Conservation (phyloP, 2,329 filamentous ascomycete species). For the Alternaria panax region DNA sequence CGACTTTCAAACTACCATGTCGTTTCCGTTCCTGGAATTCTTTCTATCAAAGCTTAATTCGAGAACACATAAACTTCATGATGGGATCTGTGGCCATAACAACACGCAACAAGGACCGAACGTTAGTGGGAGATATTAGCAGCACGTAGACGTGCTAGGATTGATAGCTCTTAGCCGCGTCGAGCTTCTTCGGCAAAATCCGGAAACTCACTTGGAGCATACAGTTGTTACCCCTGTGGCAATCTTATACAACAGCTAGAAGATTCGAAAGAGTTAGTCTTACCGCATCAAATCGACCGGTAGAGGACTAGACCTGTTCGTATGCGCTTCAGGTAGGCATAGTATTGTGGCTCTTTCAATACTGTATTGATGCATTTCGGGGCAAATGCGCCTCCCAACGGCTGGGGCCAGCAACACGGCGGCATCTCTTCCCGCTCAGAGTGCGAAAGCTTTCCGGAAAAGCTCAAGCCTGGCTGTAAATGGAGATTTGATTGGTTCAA, state of each 20-base stretch:
- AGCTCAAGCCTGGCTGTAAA: slow-evolving; percentile 47
- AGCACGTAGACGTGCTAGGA: background rate
- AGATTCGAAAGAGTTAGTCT: too few relatives aligned
- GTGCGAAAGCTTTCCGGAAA: slow-evolving; percentile 45
- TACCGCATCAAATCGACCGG: too few relatives aligned
- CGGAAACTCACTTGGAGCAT: too few relatives aligned
- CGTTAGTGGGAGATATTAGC: background rate
- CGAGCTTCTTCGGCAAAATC: background rate
- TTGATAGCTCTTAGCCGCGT: background rate
- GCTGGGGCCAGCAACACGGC: slow-evolving; percentile 48
- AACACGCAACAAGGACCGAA: background rate
- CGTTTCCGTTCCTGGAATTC: background rate
- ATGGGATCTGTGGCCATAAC: background rate
- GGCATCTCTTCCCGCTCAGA: slow-evolving; percentile 42
- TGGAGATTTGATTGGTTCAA: slow-evolving; percentile 50
- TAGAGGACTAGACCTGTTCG: too few relatives aligned
- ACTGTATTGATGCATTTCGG: slow-evolving; percentile 44
- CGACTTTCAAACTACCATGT: background rate
- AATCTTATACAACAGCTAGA: background rate
- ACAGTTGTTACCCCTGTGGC: too few relatives aligned
- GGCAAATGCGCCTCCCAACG: slow-evolving; percentile 40
- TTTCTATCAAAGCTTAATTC: background rate
- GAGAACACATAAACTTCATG: too few relatives aligned
- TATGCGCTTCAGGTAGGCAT: background rate
- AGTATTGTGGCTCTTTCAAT: background rate